Evolutionary conservation across 2,329 filamentous ascomycete genomes (phyloP), one percentile per base, ranked within the genome.

Genomic region (Fusarium sp.): DNA sequence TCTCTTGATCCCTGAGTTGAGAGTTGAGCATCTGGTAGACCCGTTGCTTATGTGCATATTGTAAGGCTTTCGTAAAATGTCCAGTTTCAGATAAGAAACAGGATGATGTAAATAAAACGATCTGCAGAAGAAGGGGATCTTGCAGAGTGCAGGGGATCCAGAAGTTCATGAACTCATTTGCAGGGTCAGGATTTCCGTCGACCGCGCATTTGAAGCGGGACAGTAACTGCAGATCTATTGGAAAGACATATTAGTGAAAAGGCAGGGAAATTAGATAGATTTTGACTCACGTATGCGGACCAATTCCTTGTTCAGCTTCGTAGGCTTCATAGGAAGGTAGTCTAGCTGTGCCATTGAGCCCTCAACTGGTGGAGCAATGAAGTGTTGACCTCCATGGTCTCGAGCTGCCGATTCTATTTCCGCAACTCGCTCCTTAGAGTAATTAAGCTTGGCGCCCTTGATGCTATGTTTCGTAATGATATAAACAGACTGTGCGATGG

Each of bases 41-140:
- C 17, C 72, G 77, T 15, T 78, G 79, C 54, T 83, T 84, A 63
- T 83, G 78, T 11, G 78, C 73, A 67, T 81, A 78, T 13, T 82
- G 77, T 6, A 81, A 76, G 11, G 76, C 76, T 63, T 81, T 80
- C 40, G 82, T 80, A 4, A 85, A 72, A 36, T 82, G 81, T 5
- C 82, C 80, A 1, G 81, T 82, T 67, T 87, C 84, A 36, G 81
- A 78, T 29, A 86, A 76, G 67, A 85, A 85, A 68, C 83, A 85
- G 1, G 83, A 80, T 0, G 84, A 80, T 9, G 83, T 83, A 67
- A 83, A 85, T 6, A 85, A 78, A 35, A 83, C 79, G 11, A 84
- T 80, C 46, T 84, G 82, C 0, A 81, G 74, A 11, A 86, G 76
- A 5, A 86, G 76, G 6, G 81, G 82, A n/a, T 83, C 82, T 53